These are phyloP conservation scores for Suillus bovinus DNA, from an alignment of 768 basidiomycete genomes.

Conservation along the genomic window DNA sequence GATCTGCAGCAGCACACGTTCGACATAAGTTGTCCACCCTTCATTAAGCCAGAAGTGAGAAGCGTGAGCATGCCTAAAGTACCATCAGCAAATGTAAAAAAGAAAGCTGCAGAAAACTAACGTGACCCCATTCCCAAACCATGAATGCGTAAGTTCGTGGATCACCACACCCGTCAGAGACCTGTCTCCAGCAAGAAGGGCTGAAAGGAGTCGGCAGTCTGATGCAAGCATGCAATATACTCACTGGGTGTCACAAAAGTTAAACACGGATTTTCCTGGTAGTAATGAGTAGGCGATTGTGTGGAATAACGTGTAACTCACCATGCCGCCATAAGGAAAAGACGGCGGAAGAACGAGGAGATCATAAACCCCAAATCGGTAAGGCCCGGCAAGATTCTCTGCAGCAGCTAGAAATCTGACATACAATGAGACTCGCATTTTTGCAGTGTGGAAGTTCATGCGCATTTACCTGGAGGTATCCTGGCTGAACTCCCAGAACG, in stretches of 20 bases:
- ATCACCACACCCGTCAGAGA: constrained; percentile 56
- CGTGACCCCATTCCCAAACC: constrained; percentile 58
- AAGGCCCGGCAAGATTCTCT: constrained; percentile 49
- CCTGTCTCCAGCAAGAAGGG: constrained; percentile 57
- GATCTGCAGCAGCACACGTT: constrained; percentile 48
- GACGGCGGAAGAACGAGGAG: constrained; percentile 56
- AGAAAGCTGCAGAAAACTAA: constrained; percentile 19
- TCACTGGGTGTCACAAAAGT: constrained; percentile 54
- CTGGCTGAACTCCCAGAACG: constrained; percentile 57
- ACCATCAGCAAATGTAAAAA: background rate
- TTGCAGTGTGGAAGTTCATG: background rate
- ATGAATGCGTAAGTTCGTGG: constrained; percentile 53
- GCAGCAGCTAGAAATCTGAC: constrained; percentile 47
- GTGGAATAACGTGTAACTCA: constrained; percentile 17
- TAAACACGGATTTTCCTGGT: constrained; percentile 53
- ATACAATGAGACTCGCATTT: background rate
- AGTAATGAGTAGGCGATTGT: background rate
- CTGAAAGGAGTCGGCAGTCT: constrained; percentile 19
- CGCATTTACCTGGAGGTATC: constrained; percentile 47
- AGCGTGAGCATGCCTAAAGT: constrained; percentile 39
- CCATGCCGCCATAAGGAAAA: constrained; percentile 60
- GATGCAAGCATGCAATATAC: constrained; percentile 9
- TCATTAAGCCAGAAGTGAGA: constrained; percentile 53
- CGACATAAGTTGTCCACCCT: constrained; percentile 62
- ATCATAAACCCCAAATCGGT: constrained; percentile 58